Percentiles rank a stretch among this genome's conserved stretches.
Evolutionary conservation across 2,329 filamentous ascomycete genomes (phyloP).

Genomic region (Sarocladium strictum): DNA sequence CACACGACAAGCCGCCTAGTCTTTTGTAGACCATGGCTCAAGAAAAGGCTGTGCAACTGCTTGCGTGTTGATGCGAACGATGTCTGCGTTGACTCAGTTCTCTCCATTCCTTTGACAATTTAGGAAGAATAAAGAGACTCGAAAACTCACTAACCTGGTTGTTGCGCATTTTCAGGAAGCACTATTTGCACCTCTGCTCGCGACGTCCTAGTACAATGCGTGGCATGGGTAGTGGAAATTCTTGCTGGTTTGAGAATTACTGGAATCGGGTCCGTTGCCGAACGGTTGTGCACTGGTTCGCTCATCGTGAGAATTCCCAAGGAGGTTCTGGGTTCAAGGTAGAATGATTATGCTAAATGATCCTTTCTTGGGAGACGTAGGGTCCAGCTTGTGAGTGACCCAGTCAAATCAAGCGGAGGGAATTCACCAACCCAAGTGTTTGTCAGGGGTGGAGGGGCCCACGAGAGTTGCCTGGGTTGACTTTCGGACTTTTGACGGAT

Average conservation of each 20-base stretch:
- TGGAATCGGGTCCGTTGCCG: not conserved
- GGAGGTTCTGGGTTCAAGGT: too few species aligned
- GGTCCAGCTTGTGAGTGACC: too few species aligned
- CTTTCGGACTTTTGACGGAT: too few species aligned
- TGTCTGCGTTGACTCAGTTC: conserved; percentile 6
- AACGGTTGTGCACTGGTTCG: not conserved
- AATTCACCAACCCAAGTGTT: too few species aligned
- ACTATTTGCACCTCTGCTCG: not conserved
- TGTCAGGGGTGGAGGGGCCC: too few species aligned
- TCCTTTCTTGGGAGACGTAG: too few species aligned
- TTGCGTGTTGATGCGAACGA: conserved; percentile 15
- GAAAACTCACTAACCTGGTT: not conserved
- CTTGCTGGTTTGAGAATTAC: conserved; percentile 3
- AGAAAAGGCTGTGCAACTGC: conserved; percentile 17
- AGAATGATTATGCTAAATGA: too few species aligned
- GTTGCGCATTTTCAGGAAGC: not conserved
- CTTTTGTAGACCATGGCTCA: conserved; percentile 14
- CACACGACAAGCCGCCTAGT: too few species aligned
- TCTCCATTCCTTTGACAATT: not conserved
- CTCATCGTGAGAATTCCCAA: not conserved
- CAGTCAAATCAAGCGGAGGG: too few species aligned
- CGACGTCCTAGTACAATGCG: not conserved
- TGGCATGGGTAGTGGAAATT: not conserved
- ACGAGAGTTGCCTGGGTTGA: too few species aligned
- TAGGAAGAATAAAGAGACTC: not conserved